A percentile compares a stretch with the other conserved stretches of the same genome.
Evolutionary conservation across 176 grass and related monocot species (phyloP).

Genomic region (Oryza rufipogon): DNA sequence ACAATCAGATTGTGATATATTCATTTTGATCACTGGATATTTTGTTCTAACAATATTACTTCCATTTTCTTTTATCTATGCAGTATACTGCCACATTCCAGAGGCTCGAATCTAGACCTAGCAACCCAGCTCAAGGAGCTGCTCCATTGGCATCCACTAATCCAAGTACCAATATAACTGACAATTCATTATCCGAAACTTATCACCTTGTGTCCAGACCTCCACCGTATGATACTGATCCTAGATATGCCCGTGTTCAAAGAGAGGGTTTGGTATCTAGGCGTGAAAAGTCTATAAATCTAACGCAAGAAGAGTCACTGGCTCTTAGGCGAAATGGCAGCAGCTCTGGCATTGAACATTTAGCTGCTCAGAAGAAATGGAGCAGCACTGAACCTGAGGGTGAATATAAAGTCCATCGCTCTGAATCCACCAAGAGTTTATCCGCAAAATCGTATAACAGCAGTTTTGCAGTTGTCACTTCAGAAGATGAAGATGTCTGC

Average conservation of each 20-base stretch:
- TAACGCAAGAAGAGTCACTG: slow-evolving; percentile 69
- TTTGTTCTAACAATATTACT: slow-evolving; percentile 16
- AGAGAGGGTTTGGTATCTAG: slow-evolving; percentile 85
- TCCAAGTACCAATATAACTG: slow-evolving; percentile 42
- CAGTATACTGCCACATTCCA: slow-evolving; percentile 81
- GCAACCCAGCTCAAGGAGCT: slow-evolving; percentile 56
- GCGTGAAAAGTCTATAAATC: slow-evolving; percentile 81
- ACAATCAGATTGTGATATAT: neutral
- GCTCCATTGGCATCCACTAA: slow-evolving; percentile 48
- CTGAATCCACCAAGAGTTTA: slow-evolving; percentile 77
- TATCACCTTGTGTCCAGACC: slow-evolving; percentile 80
- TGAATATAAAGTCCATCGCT: slow-evolving; percentile 56
- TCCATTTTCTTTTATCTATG: slow-evolving; percentile 27
- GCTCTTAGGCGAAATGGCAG: slow-evolving; percentile 75
- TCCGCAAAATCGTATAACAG: slow-evolving; percentile 61
- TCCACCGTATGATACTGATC: slow-evolving; percentile 67
- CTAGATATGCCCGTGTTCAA: slow-evolving; percentile 70
- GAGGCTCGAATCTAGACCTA: slow-evolving; percentile 71
- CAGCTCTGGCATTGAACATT: slow-evolving; percentile 66
- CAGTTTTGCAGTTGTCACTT: slow-evolving; percentile 54
- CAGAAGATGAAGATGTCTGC: slow-evolving; percentile 91
- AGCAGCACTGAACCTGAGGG: slow-evolving; percentile 62
- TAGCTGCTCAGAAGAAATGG: slow-evolving; percentile 71
- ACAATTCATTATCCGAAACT: slow-evolving; percentile 59
- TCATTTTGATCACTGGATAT: neutral